These are phyloP conservation scores for Prototheca cutis DNA, from an alignment of 163 green algal species.

Conservation along the genomic window DNA sequence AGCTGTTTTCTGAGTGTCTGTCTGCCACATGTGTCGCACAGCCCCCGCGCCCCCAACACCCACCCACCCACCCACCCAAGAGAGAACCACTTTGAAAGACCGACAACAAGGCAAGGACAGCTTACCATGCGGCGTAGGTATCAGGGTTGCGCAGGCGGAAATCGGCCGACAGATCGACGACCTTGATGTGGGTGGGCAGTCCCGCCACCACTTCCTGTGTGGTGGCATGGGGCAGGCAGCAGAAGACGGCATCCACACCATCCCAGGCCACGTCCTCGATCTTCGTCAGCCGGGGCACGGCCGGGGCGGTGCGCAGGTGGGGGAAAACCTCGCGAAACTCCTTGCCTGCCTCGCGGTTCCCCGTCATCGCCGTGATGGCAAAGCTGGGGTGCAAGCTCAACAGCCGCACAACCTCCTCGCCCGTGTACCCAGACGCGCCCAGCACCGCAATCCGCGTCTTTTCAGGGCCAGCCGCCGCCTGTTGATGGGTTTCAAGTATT, in stretches of 20 bases:
- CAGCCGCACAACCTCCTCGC: constrained; percentile 80
- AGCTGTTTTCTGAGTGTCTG: too few species aligned
- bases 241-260: constrained; percentile 88
- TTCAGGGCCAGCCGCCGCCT: neutral
- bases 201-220: constrained; percentile 77
- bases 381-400: constrained; percentile 72
- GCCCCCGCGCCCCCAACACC: too few species aligned
- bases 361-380: constrained; percentile 73
- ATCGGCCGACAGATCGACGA: constrained; percentile 94
- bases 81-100: too few species aligned
- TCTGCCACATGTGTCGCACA: too few species aligned
- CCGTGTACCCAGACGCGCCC: constrained; percentile 89
- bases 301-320: constrained; percentile 61
- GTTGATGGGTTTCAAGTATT: neutral
- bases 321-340: constrained; percentile 88
- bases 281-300: constrained; percentile 75
- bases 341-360: constrained; percentile 83
- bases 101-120: too few species aligned
- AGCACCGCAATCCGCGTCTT: constrained; percentile 67
- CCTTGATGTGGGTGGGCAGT: constrained; percentile 74
- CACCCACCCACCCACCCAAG: too few species aligned
- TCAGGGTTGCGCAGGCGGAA: constrained; percentile 79
- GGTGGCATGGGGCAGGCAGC: constrained; percentile 92
- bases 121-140: constrained; percentile 86
- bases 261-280: constrained; percentile 84